Base-by-base conservation (phyloP, 2,329 filamentous ascomycete species). In the Neoascochyta sp. region DNA sequence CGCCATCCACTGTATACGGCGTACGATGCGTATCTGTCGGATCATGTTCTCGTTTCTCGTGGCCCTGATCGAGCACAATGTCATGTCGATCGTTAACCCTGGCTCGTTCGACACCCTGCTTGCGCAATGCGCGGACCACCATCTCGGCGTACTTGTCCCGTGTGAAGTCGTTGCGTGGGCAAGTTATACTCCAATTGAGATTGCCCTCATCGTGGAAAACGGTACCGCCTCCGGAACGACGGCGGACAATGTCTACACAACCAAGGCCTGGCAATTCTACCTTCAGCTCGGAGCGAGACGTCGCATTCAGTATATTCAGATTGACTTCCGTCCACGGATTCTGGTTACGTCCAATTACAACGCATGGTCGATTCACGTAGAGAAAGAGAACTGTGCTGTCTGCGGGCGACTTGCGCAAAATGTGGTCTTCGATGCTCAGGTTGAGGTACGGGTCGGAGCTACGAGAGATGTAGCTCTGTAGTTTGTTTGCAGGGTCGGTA, bases 291-390 rank as follows among this genome's bases (percentile, higher is more conserved):
- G 41, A 23, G 41, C 58, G 44, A 12, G 19, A 24, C 17, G 22
- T 33, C n/a, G 63, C 60, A 51, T 66, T 52, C 7, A 94, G 67
- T 1, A 78, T 69, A 21, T 66, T 66, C 7, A 95, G 73, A 57
- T 94, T 86, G 40, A 86, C 80, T 67, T 98, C 92, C 7, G 86
- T 73, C 92, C 90, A 98, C 31, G 92, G 92, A 61, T 98, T 98
- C 68, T 98, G 92, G 62, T 98, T 98, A 38, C 92, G 81, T 23
- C 92, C 92, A 47, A 98, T 82, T 57, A 98, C 81, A 37, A 98
- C 75, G 59, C 86, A 88, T 1, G 90, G 88, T 20, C 78, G 66
- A 65, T 98, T 96, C 51, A 80, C 76, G 67, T 96, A 98, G 28
- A 95, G 75, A 34, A 96, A 84, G 2, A 96, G 76, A 28, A 96